phyloP scores from a whole-genome alignment of 495 filamentous ascomycete genomes.

The Chlorociboria aeruginascens region DNA sequence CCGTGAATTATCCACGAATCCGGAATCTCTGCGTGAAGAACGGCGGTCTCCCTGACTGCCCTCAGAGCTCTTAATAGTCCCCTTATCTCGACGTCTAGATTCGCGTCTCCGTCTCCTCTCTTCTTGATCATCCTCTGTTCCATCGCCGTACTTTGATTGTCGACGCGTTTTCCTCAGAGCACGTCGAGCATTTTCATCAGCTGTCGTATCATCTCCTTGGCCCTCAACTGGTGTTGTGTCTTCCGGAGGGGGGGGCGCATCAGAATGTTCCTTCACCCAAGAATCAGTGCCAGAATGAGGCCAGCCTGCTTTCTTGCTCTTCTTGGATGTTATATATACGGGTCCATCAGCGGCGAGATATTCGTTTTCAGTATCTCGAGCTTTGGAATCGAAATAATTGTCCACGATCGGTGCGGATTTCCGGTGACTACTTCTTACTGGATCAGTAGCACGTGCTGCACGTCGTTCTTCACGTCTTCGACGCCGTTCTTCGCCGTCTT shows the following conservation, averaged over 20 bases:
- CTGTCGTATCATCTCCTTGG: conserved; percentile 8
- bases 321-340: conserved; percentile 12
- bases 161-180: conserved; percentile 32
- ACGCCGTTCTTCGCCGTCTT: conserved; percentile 39
- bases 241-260: conserved; percentile 37
- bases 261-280: conserved; percentile 49
- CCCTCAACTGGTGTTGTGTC: conserved; percentile 20
- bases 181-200: conserved; percentile 34
- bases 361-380: conserved; percentile 22
- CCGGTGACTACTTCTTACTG: conserved; percentile 20
- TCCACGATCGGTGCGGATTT: conserved; percentile 28
- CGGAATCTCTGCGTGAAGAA: conserved; percentile 23
- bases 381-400: conserved; percentile 32
- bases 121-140: conserved; percentile 26
- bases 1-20: conserved; percentile 24
- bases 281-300: conserved; percentile 44
- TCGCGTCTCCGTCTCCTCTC: conserved; percentile 34
- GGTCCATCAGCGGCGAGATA: conserved; percentile 21
- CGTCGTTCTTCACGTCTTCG: conserved; percentile 35
- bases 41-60: conserved; percentile 21
- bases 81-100: conserved; percentile 23
- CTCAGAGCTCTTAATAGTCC: conserved; percentile 13
- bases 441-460: conserved; percentile 22
- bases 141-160: conserved; percentile 31
- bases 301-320: conserved; percentile 27